Base-by-base conservation (phyloP, 345 rosid genomes). In the Triadica sebifera region DNA sequence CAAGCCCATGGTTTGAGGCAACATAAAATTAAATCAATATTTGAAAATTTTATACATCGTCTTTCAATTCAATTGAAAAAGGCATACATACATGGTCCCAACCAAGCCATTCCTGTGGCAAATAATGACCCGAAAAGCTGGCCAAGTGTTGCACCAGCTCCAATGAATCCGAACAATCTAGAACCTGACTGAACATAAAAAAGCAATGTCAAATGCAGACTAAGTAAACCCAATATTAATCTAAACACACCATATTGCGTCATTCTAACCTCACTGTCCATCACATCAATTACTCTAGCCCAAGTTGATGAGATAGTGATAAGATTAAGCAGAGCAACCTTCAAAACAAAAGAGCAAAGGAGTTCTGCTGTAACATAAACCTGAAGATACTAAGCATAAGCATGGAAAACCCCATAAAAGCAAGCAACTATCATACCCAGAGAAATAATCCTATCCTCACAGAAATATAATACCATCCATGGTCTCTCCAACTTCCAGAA, bases 81-180 rank as follows among this genome's bases (percentile, higher is more conserved):
- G 24, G 65, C 57, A 50, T 43, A 79, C 96, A 15, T 89, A 94
- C 98, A 80, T 79, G 98, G 88, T 15, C 98, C 97, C 85, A 94
- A 69, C 93, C 97, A 89, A 62, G 96, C 94, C 91, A 91, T 82
- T 59, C 78, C 85, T 34, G 96, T 82, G 45, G 97, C 98, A 86
- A 90, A 90, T 70, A 94, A 84, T 3, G 96, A 94, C 45, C 98
- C 98, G 84, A 89, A 88, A 78, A 94, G 96, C 90, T 94, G 96
- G 19, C 98, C 98, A 56, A 94, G 89, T 17, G 98, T 94, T 65
- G 98, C 98, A 73, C 96, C 98, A 64, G 97, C 98, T 78, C 98
- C 98, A 69, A 92, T 86, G 88, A 94, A 90, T 71, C 97, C 98
- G 51, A 94, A 94, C 86, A 92, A 87, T 87, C 98, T 87, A 64